Percentiles rank a stretch among this genome's conserved stretches.
Conservation (phyloP, 2,329 filamentous ascomycete species). For the Paracamarosporium sp. region DNA sequence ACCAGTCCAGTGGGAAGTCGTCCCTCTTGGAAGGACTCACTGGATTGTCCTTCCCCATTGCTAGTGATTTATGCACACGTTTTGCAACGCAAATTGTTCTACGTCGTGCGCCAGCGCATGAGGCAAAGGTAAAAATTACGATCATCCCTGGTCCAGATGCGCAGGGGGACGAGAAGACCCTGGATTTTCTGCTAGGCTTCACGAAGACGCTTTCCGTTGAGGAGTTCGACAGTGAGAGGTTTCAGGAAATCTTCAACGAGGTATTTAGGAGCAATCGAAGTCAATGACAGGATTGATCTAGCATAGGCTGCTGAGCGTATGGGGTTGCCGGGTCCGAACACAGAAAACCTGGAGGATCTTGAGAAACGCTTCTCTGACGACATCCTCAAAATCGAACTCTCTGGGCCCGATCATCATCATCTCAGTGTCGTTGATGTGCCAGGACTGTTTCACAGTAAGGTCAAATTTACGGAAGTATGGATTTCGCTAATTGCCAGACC, state of each 20-base stretch:
- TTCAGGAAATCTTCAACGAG: slow-evolving; percentile 12
- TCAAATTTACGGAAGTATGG: not conserved
- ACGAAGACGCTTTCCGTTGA: slow-evolving; percentile 3
- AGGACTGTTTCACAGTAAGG: slow-evolving; percentile 44
- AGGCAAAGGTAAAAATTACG: slow-evolving; percentile 8
- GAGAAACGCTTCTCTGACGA: slow-evolving; percentile 24
- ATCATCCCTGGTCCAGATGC: slow-evolving; percentile 14
- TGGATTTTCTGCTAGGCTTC: slow-evolving; percentile 7
- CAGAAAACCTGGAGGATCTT: slow-evolving; percentile 13
- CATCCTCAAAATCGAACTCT: slow-evolving; percentile 49
- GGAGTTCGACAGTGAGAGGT: slow-evolving; percentile 9
- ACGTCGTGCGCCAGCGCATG: slow-evolving; percentile 6
- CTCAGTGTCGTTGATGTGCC: slow-evolving; percentile 52
- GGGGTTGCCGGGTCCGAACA: slow-evolving; percentile 13
- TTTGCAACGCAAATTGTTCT: slow-evolving; percentile 17
- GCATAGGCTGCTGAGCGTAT: slow-evolving; percentile 14
- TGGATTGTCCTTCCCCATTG: slow-evolving; percentile 14
- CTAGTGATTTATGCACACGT: slow-evolving; percentile 16
- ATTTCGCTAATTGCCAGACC: slow-evolving; percentile 7
- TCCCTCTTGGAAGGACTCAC: slow-evolving; percentile 15
- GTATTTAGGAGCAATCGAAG: not conserved
- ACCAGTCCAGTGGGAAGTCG: slow-evolving; percentile 17
- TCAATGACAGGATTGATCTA: not conserved
- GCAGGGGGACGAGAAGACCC: slow-evolving; percentile 6
- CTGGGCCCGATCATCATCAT: slow-evolving; percentile 48